Conservation (phyloP, 768 basidiomycete genomes). For the Jaapia argillacea region DNA sequence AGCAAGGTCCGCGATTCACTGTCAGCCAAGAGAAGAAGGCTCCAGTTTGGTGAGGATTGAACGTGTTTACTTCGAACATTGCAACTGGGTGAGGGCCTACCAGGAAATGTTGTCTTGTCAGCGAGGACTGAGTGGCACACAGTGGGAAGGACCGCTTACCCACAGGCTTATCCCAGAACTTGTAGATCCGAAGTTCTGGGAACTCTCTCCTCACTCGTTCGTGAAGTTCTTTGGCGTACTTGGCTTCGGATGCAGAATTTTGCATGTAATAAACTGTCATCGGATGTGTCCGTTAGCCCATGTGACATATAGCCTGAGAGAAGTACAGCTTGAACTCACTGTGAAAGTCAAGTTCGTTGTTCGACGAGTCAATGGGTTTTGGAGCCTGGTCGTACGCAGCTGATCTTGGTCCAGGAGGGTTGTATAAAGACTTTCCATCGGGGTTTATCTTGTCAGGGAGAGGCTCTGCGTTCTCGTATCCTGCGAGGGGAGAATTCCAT, state of each 20-base stretch:
- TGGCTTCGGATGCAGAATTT: conserved; percentile 26
- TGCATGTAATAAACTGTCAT: conserved; percentile 62
- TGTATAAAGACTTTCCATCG: conserved; percentile 48
- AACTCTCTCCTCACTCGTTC: conserved; percentile 54
- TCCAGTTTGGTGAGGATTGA: conserved; percentile 59
- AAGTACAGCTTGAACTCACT: conserved; percentile 28
- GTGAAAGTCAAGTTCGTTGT: conserved; percentile 68
- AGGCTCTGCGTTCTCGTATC: conserved; percentile 28
- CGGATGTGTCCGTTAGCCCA: background rate
- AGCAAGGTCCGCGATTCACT: conserved; percentile 60
- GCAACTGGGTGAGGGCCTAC: conserved; percentile 56
- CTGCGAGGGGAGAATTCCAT: conserved; percentile 24
- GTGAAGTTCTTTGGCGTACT: conserved; percentile 46
- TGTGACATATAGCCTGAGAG: background rate
- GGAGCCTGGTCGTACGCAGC: conserved; percentile 45
- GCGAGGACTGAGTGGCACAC: background rate
- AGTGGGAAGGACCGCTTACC: conserved; percentile 27
- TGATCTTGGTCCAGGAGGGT: conserved; percentile 36
- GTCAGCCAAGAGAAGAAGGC: conserved; percentile 59
- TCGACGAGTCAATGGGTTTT: conserved; percentile 37
- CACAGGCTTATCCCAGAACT: conserved; percentile 51
- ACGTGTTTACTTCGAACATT: conserved; percentile 67
- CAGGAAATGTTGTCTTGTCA: background rate
- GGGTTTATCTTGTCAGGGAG: conserved; percentile 35
- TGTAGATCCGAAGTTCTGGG: conserved; percentile 61